These are phyloP conservation scores for Otatea glauca DNA, from an alignment of 176 grass and related monocot species.

Conservation along the genomic window DNA sequence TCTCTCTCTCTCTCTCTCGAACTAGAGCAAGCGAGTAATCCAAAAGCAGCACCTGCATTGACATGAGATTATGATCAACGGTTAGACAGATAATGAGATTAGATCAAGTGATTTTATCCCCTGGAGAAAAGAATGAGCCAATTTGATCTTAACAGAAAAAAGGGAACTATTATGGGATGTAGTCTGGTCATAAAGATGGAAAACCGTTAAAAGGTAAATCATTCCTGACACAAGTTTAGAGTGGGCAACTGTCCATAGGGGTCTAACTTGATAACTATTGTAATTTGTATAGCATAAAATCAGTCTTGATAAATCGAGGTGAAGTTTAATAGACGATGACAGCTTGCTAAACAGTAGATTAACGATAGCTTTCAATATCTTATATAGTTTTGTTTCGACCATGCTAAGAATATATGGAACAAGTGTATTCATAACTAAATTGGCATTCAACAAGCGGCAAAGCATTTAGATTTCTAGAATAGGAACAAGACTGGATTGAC, in stretches of 20 bases:
- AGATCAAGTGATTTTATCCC: conserved; percentile 13
- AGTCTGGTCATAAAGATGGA: neutral
- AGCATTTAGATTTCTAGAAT: neutral
- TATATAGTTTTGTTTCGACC: neutral
- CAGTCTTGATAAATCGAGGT: neutral
- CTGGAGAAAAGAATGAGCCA: neutral
- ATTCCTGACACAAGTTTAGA: neutral
- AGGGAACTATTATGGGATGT: neutral
- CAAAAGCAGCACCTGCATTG: conserved; percentile 39
- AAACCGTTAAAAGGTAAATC: neutral
- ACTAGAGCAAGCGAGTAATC: conserved; percentile 28
- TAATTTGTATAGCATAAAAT: neutral
- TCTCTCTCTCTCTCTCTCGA: neutral
- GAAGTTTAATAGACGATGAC: neutral
- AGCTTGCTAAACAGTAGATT: conserved; percentile 3
- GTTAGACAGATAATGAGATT: neutral
- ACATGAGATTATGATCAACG: conserved; percentile 15
- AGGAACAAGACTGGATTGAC: neutral
- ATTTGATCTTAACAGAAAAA: neutral
- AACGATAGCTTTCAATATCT: neutral
- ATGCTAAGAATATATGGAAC: conserved; percentile 24
- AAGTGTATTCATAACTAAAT: conserved; percentile 13
- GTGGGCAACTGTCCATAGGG: neutral
- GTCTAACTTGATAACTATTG: neutral
- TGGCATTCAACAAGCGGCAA: conserved; percentile 27